Evolutionary conservation across 148 eudicot genomes (phyloP), one percentile per base, ranked within the genome.

Genomic region (Pharnaceum exiguum): DNA sequence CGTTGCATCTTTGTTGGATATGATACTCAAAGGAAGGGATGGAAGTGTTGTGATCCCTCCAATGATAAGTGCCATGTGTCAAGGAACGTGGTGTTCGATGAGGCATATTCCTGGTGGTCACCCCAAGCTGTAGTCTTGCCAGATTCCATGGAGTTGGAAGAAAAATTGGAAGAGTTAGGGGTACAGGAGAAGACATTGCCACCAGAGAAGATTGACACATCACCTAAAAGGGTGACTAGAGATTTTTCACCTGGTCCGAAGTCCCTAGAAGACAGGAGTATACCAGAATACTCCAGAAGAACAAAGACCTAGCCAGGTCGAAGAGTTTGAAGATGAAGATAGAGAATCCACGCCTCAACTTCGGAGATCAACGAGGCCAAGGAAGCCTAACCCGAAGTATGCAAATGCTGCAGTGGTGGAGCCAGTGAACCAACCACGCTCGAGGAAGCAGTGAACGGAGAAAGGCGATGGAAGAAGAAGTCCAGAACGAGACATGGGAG

Each of bases 31-130:
- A 15, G 53, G 10, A 44, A 59, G 16, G 30, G 63, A 2, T 59
- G 63, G 53, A 59, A 17, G 10, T 33, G 54, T 61, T 48, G 32
- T 47, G 24, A 61, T 49, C 66, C 46, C 15, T 23, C 17, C 4
- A 61, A 33, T 6, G 22, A 25, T 7, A 10, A 12, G 1, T 36
- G 24, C 23, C 28, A 61, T 49, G 27, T 22, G 1, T 49, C 33
- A 21, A 23, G 36, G 16, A 36, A 24, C 36, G 44, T 60, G 55
- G 65, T 60, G 19, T 60, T 32, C 37, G 45, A 46, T 47, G 65
- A 60, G 7, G 55, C 33, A 12, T 47, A 44, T 46, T 60, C 59
- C 2, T 36, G 30, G 45, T 54, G 17, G 59, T 36, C 27, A 23
- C 17, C 7, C n/a, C n/a, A n/a, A 23, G 43, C 45, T 19, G 26